These are phyloP conservation scores for Colletotrichum camelliae DNA, from an alignment of 2,329 filamentous ascomycete genomes.

Conservation along the genomic window DNA sequence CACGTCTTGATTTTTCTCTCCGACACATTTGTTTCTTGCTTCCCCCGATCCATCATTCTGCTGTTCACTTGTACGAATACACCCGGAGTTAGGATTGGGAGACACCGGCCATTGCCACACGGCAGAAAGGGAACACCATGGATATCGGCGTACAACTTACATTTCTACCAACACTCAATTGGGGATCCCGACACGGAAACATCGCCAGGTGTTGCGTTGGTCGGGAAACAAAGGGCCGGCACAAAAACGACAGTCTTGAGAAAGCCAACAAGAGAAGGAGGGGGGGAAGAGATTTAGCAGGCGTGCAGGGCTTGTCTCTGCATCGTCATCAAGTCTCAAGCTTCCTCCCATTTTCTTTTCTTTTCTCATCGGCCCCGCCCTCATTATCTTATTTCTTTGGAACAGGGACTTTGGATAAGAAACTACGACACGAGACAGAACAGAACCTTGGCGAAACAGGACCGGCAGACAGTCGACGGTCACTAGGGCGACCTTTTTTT, in stretches of 20 bases:
- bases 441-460: constrained; percentile 16
- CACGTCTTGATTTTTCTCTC: background rate
- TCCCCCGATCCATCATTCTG: background rate
- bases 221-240: background rate
- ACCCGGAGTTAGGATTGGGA: constrained; percentile 21
- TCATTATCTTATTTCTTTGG: background rate
- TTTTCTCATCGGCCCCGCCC: background rate
- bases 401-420: constrained; percentile 13
- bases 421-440: constrained; percentile 16
- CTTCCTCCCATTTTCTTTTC: constrained; percentile 1
- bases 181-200: background rate
- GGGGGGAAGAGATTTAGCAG: background rate
- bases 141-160: constrained; percentile 20
- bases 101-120: constrained; percentile 20
- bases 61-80: constrained; percentile 22
- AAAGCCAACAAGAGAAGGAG: background rate
- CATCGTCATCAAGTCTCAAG: background rate
- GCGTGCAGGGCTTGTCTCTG: background rate
- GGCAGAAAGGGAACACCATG: constrained; percentile 17
- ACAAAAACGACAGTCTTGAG: background rate
- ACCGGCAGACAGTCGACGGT: constrained; percentile 11
- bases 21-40: background rate
- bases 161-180: constrained; percentile 17
- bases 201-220: background rate
- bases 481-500: background rate